Base-by-base conservation (phyloP, 2,329 filamentous ascomycete genomes). In the Neonectria sp. region DNA sequence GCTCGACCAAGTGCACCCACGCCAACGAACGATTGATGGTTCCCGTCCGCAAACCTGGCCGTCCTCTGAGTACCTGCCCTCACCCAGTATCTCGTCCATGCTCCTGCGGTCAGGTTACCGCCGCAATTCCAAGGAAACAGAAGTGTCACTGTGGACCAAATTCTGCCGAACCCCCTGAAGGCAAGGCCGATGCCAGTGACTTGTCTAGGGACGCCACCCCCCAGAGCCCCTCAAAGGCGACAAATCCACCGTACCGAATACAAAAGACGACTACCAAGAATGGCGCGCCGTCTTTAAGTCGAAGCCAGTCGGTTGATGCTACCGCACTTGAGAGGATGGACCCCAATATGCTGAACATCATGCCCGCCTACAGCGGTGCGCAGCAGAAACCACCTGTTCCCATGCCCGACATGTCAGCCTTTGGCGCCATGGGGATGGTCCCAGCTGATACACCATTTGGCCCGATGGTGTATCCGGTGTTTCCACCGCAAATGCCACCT, bases 1-100 rank as follows among this genome's bases (percentile, higher is more conserved):
- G 92, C 74, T 93, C 92, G 33, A 93, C 91, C 59, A 93, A 92
- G 83, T 94, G 92, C 79, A 90, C 88, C 55, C 92, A 94, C 77
- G 86, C 85, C 67, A 85, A 86, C 70, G 91, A 93, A 73, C 88
- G 91, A 65, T 82, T 93, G 37, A 89, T 93, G 85, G 84, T 93
- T 4, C 89, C 90, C 25, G 92, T 94, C 17, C 88, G 91, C 69
- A 93, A 93, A 75, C 91, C 92, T 17, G 92, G 92, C 21, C 86
- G 92, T 56, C 92, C 91, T 9, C 80, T 93, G 61, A 93, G 90
- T 78, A 86, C 88, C 60, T 93, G 91, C 74, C 91, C 91, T 60
- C 91, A 93, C 73, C 87, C 89, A 7, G 84, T 86, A 33, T 89
- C 88, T 57, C 87, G 87, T 46, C 80, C 81, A n/a, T 93, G 91